Evolutionary conservation across 208 protist genomes (phyloP).

Genomic region (Leishmania tarentolae): DNA sequence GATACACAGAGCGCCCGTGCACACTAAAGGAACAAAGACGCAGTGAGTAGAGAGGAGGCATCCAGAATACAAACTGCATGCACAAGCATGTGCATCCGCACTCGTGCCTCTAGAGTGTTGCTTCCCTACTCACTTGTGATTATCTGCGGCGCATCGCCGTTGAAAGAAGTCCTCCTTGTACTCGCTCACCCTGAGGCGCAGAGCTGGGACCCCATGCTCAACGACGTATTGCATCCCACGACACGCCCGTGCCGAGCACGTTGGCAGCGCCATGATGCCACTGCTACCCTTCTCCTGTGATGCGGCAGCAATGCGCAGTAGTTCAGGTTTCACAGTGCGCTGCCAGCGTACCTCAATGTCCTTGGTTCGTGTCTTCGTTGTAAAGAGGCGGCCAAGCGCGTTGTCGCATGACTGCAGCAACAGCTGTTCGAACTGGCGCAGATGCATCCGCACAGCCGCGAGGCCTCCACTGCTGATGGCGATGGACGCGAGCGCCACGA

Average conservation of each 20-base stretch:
- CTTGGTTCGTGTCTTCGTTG: constrained; percentile 40
- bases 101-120: background rate
- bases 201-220: constrained; percentile 40
- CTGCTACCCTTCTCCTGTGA: constrained; percentile 22
- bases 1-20: background rate
- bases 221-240: constrained; percentile 40
- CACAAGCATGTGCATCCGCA: background rate
- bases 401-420: constrained; percentile 40
- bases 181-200: constrained; percentile 46
- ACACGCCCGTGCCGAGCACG: constrained; percentile 36
- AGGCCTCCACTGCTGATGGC: constrained; percentile 20
- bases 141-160: background rate
- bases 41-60: background rate
- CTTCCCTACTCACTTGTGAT: background rate
- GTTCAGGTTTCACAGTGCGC: constrained; percentile 55
- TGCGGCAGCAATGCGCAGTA: constrained; percentile 32
- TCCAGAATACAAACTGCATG: background rate
- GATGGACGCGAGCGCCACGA: constrained; percentile 20
- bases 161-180: constrained; percentile 42
- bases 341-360: constrained; percentile 63
- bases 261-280: constrained; percentile 44
- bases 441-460: constrained; percentile 8
- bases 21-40: background rate
- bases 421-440: constrained; percentile 33
- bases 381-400: constrained; percentile 48